Evolutionary conservation across 352 stramenopile species (phyloP), one percentile per base, ranked within the genome.

Genomic region (Globisporangium uncinulatum): DNA sequence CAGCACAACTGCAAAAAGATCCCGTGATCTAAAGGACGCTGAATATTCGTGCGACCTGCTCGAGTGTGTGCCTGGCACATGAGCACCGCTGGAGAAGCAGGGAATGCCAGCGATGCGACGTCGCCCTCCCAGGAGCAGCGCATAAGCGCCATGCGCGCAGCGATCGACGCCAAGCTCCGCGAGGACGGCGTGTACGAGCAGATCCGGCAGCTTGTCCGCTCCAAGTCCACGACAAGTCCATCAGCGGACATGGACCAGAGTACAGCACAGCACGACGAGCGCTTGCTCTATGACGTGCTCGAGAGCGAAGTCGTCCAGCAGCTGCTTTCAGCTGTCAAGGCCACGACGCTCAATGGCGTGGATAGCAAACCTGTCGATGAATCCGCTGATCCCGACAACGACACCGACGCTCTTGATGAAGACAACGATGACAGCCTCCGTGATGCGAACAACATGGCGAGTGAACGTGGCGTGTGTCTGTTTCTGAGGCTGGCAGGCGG

Each of bases 161-260:
- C 66, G 11, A 93, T 91, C 42, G 77, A 93, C 51, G 70, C 76
- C 19, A 93, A 91, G 49, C 63, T 93, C 1, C 79, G 70, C 24
- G 77, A 89, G n/a, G 65, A 89, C 53, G 75, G 77, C 32, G 69
- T 93, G n/a, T 93, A 93, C 54, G 59, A 83, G 10, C 80, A 90
- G 53, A 85, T 93, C 51, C 75, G 76, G 4, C 61, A 76, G 11
- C 61, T 93, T 32, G 81, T 93, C 13, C 46, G 61, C n/a, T 57
- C 51, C n/a, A 71, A 76, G 54, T 57, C 59, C 0, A 42, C 61
- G 19, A 17, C 45, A 0, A 47, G 55, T 14, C 21, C 46, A 0
- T 57, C 31, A 0, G 58, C 50, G 32, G 59, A 19, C 6, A 20
- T 10, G 2, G 46, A 43, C 0, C 37, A 37, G 15, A 47, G 65